These are phyloP conservation scores for Polygonum aviculare DNA, from an alignment of 148 eudicot species.

Conservation along the genomic window DNA sequence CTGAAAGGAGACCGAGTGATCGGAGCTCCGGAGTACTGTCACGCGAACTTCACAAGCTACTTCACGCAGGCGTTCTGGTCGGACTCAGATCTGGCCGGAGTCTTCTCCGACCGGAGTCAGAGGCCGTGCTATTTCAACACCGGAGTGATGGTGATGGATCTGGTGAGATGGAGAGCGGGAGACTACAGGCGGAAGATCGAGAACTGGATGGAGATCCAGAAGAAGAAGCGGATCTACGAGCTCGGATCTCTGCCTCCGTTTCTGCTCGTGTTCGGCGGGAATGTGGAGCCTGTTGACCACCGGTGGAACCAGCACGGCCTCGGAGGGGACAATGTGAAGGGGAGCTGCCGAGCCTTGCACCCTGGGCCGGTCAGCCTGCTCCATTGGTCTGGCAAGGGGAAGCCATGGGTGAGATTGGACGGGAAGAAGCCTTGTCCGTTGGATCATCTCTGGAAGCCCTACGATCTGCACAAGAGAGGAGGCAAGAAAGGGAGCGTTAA, in stretches of 20 bases:
- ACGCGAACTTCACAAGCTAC: constrained; percentile 62
- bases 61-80: constrained; percentile 64
- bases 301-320: constrained; percentile 82
- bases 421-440: constrained; percentile 52
- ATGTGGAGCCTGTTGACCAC: constrained; percentile 54
- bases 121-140: constrained; percentile 71
- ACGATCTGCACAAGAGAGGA: constrained; percentile 42
- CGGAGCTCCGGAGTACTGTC: constrained; percentile 77
- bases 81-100: constrained; percentile 28
- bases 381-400: constrained; percentile 85
- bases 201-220: constrained; percentile 76
- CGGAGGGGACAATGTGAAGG: constrained; percentile 72
- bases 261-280: constrained; percentile 52
- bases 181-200: constrained; percentile 44
- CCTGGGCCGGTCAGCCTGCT: constrained; percentile 79
- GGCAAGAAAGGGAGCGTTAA: not conserved
- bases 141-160: constrained; percentile 84
- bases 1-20: constrained; percentile 25
- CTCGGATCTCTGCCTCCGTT: constrained; percentile 72
- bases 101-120: constrained; percentile 22
- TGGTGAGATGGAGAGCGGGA: constrained; percentile 40
- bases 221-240: constrained; percentile 57
- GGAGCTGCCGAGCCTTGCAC: constrained; percentile 58
- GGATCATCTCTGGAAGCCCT: constrained; percentile 77
- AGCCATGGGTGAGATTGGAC: constrained; percentile 78